phyloP scores from a whole-genome alignment of 257 asterid species.

The Paulownia fortunei region DNA sequence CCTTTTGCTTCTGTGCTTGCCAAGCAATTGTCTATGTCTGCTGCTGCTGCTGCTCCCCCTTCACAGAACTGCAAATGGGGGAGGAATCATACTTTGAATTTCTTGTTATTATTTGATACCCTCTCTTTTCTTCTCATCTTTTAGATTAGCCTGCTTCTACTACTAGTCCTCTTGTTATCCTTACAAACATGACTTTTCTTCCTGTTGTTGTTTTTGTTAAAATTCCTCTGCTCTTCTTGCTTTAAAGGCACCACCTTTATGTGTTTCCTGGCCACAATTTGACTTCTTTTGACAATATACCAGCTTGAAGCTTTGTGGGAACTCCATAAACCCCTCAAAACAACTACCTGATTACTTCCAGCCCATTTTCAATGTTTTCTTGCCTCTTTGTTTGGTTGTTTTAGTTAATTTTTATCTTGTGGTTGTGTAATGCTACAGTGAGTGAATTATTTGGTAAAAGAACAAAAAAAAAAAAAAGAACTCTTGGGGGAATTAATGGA shows the following conservation, averaged over 20 bases:
- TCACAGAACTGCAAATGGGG: conserved; percentile 78
- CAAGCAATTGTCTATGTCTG: conserved; percentile 89
- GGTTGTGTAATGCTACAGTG: conserved; percentile 34
- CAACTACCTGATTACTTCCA: conserved; percentile 37
- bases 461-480: conserved; percentile 8
- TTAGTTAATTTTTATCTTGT: conserved; percentile 25
- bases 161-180: background rate
- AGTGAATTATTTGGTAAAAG: conserved; percentile 28
- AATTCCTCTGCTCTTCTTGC: conserved; percentile 48
- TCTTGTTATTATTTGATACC: conserved; percentile 82
- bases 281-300: conserved; percentile 37
- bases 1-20: conserved; percentile 75
- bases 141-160: conserved; percentile 8
- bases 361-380: conserved; percentile 33
- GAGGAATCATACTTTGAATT: conserved; percentile 84
- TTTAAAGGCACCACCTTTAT: conserved; percentile 57
- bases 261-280: conserved; percentile 42
- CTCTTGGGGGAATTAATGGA: conserved; percentile 62
- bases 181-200: conserved; percentile 37
- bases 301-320: conserved; percentile 40
- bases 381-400: conserved; percentile 6
- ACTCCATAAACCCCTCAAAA: conserved; percentile 21
- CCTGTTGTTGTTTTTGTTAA: conserved; percentile 29
- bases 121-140: conserved; percentile 37
- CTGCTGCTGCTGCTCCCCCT: conserved; percentile 68